Evolutionary conservation across 495 filamentous ascomycete genomes (phyloP).

Genomic region (Cladorrhinum samala): DNA sequence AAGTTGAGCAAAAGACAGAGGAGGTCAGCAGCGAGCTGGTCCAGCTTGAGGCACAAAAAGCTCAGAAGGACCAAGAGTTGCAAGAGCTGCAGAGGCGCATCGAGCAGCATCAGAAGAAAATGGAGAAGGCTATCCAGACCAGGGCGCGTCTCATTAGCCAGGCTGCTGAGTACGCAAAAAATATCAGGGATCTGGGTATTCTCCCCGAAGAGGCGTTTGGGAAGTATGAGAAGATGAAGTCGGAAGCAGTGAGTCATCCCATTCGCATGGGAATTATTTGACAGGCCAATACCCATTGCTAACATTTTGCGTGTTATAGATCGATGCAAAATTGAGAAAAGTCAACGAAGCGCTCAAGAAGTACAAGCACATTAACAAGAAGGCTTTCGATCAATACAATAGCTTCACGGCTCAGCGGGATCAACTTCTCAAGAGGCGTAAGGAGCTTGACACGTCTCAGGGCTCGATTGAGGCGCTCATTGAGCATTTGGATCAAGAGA

Average conservation of each 20-base stretch:
- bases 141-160: constrained; percentile 70
- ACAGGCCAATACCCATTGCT: constrained; percentile 3
- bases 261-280: neutral
- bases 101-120: constrained; percentile 79
- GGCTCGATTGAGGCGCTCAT: constrained; percentile 86
- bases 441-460: constrained; percentile 78
- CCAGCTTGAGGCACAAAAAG: constrained; percentile 56
- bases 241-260: constrained; percentile 54
- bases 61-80: constrained; percentile 59
- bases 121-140: constrained; percentile 88
- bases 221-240: constrained; percentile 75
- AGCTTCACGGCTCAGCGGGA: constrained; percentile 91
- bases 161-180: constrained; percentile 70
- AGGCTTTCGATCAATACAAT: constrained; percentile 98
- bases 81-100: constrained; percentile 75
- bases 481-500: constrained; percentile 83
- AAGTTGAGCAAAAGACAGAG: constrained; percentile 71
- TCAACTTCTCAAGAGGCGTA: constrained; percentile 68
- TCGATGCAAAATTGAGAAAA: constrained; percentile 82
- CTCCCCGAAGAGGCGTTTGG: constrained; percentile 92
- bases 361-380: constrained; percentile 97
- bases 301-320: constrained; percentile 39
- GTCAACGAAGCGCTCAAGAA: constrained; percentile 93
- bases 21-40: constrained; percentile 51
- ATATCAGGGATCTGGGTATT: constrained; percentile 88